Conservation (phyloP, 352 stramenopile genomes). For the Globisporangium ultimum region DNA sequence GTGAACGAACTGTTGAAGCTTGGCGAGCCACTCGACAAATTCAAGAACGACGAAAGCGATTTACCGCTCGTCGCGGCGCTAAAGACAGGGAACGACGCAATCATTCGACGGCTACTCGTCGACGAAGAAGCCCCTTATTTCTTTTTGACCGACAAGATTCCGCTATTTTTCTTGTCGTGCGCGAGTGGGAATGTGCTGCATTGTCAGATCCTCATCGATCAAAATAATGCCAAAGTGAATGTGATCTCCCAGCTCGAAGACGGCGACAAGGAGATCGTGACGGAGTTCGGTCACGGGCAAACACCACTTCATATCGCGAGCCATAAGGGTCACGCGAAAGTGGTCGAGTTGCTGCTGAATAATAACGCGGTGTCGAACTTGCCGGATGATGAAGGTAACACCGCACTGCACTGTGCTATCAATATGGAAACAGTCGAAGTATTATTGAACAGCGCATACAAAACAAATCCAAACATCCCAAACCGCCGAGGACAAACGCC, state of each 20-base stretch:
- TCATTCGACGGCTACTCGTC: slow-evolving; percentile 71
- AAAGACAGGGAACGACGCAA: slow-evolving; percentile 67
- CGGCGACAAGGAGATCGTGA: slow-evolving; percentile 74
- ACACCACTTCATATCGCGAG: slow-evolving; percentile 79
- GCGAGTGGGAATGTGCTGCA: slow-evolving; percentile 64
- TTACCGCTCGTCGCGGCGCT: slow-evolving; percentile 69
- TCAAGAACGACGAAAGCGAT: slow-evolving; percentile 44
- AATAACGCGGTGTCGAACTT: slow-evolving; percentile 72
- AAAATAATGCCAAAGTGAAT: slow-evolving; percentile 62
- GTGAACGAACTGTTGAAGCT: slow-evolving; percentile 73
- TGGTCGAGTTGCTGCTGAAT: slow-evolving; percentile 63
- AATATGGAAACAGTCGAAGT: slow-evolving; percentile 69
- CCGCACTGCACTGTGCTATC: slow-evolving; percentile 60
- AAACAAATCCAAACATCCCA: slow-evolving; percentile 80
- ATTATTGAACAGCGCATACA: slow-evolving; percentile 50
- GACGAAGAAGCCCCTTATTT: slow-evolving; percentile 67
- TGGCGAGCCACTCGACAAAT: slow-evolving; percentile 47
- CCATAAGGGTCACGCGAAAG: slow-evolving; percentile 53
- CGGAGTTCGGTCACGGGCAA: slow-evolving; percentile 63
- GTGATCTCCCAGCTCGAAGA: slow-evolving; percentile 74
- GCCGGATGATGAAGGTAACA: slow-evolving; percentile 80
- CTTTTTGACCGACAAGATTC: slow-evolving; percentile 73
- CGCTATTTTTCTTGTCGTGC: slow-evolving; percentile 72
- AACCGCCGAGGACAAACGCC: slow-evolving; percentile 70
- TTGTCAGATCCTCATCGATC: slow-evolving; percentile 69